Base-by-base conservation (phyloP, 768 basidiomycete genomes). In the Hebeloma cylindrosporum region DNA sequence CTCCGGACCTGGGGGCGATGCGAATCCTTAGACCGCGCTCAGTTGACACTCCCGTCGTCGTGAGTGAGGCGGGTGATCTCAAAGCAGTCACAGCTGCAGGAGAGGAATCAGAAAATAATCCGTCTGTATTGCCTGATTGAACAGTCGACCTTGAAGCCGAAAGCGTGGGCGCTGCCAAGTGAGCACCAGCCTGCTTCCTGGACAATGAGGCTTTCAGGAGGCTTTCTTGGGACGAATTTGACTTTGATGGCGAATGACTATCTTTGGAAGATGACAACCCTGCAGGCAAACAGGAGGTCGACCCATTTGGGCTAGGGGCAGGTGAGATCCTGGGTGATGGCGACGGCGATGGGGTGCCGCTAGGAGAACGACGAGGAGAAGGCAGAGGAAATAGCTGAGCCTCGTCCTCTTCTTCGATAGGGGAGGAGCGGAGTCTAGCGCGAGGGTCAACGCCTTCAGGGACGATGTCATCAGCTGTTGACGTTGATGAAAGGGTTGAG, bases 391-490 rank as follows among this genome's bases (percentile, higher is more conserved):
- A 82, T 1, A 83, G 57, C 42, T 77, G 73, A 9, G 72, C 69
- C 48, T 81, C 79, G 40, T 79, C 73, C 41, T 80, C 80, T 54
- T 80, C 79, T 36, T 73, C 70, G 31, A 74, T 74, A 2, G 72
- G 68, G 3, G 69, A 71, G 6, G 68, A 54, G 33, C 57, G 52
- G n/a, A 58, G 38, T 10, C 50, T 40, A 18, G 45, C 38, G 14
- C 44, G 47, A n/a, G 48, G 36, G 45, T 51, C 46, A n/a, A 52
- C 28, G 23, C 45, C 45, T 14, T 49, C 46, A 7, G 50, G 48
- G 7, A 40, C 11, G 27, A 49, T 10, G 25, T 54, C 45, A 8
- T 48, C 47, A 13, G 39, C 27, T 13, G 47, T 27, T 2, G 52
- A 37, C 10, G 29, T 26, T 28, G 51, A 47, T 3, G 53, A 47